phyloP scores from a whole-genome alignment of 495 filamentous ascomycete genomes.

The Sphaerosporella brunnea region DNA sequence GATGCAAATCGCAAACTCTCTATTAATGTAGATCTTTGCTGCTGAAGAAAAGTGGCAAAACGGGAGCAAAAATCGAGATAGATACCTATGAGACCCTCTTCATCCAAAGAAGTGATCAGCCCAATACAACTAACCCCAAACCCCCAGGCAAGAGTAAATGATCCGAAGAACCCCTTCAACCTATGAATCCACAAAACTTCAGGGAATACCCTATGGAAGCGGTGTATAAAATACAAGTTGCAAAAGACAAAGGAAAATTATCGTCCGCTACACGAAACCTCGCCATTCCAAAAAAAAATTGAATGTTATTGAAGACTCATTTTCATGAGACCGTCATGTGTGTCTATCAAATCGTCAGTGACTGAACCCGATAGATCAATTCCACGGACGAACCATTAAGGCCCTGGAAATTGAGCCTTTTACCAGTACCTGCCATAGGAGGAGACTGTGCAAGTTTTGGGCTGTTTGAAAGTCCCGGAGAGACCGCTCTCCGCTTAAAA shows the following conservation, averaged over 20 bases:
- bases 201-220: no score
- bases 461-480: slow-evolving; percentile 56
- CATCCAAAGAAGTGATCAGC: no score
- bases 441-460: slow-evolving; percentile 26
- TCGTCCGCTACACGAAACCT: no score
- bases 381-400: slow-evolving; percentile 46
- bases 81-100: no score
- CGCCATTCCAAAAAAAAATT: not conserved
- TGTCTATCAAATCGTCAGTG: slow-evolving; percentile 36
- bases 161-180: not conserved
- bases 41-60: no score
- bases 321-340: slow-evolving; percentile 87
- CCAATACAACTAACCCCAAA: no score
- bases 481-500: slow-evolving; percentile 87
- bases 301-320: slow-evolving; percentile 68
- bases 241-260: not conserved
- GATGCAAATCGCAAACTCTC: no score
- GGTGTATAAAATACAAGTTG: not conserved
- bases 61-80: no score
- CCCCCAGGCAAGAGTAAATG: no score
- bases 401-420: slow-evolving; percentile 75
- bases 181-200: no score
- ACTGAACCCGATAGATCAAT: not conserved
- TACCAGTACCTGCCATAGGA: slow-evolving; percentile 31
- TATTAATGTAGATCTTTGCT: no score